Conservation (phyloP, 371 early-diverging fungal species). For the Mucor irregularis region DNA sequence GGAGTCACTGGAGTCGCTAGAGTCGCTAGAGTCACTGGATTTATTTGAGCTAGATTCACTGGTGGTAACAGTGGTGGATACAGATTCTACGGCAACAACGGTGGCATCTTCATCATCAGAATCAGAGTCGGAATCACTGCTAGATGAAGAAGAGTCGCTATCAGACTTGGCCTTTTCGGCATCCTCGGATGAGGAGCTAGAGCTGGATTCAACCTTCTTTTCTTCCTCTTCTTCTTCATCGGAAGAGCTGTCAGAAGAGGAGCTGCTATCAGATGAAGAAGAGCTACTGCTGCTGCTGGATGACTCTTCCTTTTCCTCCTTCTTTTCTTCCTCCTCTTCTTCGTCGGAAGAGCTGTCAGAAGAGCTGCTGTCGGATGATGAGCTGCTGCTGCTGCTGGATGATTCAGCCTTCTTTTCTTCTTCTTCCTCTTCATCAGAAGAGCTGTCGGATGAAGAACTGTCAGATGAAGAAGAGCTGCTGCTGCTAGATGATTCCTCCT, state of each 20-base stretch:
- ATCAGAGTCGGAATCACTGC: not conserved
- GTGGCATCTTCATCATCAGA: not conserved
- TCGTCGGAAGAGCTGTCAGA: not conserved
- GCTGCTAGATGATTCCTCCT: conserved; percentile 1
- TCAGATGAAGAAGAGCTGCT: conserved; percentile 26
- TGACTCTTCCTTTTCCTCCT: not conserved
- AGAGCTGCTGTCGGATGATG: not conserved
- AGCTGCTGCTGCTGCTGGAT: conserved; percentile 4
- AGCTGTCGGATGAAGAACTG: too few species aligned
- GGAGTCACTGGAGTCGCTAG: conserved; percentile 8
- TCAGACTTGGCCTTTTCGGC: conserved; percentile 18
- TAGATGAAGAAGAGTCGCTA: conserved; percentile 4
- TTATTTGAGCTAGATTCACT: not conserved
- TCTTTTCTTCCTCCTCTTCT: conserved; percentile 2
- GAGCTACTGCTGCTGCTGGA: conserved; percentile 14
- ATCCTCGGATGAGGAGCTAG: conserved; percentile 26
- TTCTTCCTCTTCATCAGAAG: conserved; percentile 18
- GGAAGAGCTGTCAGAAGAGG: not conserved
- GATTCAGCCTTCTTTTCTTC: conserved; percentile 20
- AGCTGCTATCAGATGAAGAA: conserved; percentile 23
- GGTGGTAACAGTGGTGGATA: not conserved
- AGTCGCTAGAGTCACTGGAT: conserved; percentile 2
- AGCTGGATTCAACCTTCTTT: conserved; percentile 20
- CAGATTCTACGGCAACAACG: not conserved
- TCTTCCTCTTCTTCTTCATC: conserved; percentile 15